Base-by-base conservation (phyloP, 2,329 filamentous ascomycete species). In the Clonostachys chloroleuca region DNA sequence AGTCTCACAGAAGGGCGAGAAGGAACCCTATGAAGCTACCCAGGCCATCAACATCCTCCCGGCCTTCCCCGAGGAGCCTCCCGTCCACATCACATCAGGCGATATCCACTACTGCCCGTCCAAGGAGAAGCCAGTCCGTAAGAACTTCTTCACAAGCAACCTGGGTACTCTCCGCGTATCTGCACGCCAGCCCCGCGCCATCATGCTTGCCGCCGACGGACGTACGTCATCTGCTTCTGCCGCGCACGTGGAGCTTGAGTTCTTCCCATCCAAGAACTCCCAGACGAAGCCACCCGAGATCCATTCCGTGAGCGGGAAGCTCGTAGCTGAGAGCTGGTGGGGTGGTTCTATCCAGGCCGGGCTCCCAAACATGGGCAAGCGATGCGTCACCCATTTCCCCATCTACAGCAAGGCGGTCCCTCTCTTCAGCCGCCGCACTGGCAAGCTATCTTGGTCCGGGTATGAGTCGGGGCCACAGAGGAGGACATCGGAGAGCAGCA, bases 21-120 rank as follows among this genome's bases (percentile, higher is more conserved):
- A 73, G 51, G 24, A 30, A 30, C 24, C 24, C 24, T 30, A 30
- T 10, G 24, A 30, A 30, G 44, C 34, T 49, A 46, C 43, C 51
- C 24, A 70, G 49, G 60, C 70, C 42, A 62, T 83, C 59, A 74
- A 73, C 50, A 70, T 83, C n/a, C 67, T 83, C 8, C 78, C 79
- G 2, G 63, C 68, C 2, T 64, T 66, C 4, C 56, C 67, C 10
- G 75, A 80, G 57, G 70, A 77, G 45, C 69, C 77, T 3, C 78
- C 78, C 2, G 65, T 81, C 47, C 70, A 68, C 53, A 64, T 80
- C 45, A 71, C 71, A 41, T 54, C 65, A 49, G 58, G 66, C 36
- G 77, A 81, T 55, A 65, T 68, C 52, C 60, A 72, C 43, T 82
- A 82, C 63, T 60, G 58, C 45, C 69, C 78, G 59, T 60, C 62